Evolutionary conservation across 1,139 yeast genomes (phyloP), one percentile per base, ranked within the genome.

Genomic region (Arxiozyma bovina): DNA sequence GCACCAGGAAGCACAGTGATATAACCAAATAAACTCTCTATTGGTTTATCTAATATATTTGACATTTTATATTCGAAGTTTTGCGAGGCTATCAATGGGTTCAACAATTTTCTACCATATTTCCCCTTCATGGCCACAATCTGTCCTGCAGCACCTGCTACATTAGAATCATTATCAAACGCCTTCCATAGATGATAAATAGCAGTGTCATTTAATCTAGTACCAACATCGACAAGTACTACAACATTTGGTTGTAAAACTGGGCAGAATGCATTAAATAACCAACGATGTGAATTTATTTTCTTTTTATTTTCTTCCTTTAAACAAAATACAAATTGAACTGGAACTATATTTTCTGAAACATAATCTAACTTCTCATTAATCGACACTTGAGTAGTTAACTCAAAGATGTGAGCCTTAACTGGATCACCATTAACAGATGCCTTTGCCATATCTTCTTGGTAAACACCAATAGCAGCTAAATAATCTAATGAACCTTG

Each of bases 131-230:
- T 86, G 1, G 97, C 90, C 59, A 86, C 87, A 66, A 93, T 90
- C 70, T 93, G 97, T 58, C 99, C 99, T 20, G 97, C 96, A 0
- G 96, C 98, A 61, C 98, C 99, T 0, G 96, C 99, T 54, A 91
- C 96, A 64, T 91, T 90, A 1, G 97, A 89, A 69, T 93, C 97
- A 63, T 85, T 80, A 69, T 93, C 98, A 69, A 93, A 93, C 0
- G 96, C 96, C 71, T 93, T 93, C 99, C 99, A 93, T 58, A 93
- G 75, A 62, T 90, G 93, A 66, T 93, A 93, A 43, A 91, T 74
- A 0, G 98, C 91, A 54, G 85, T 84, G 50, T 79, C 79, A 60
- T 87, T 89, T 20, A 97, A 95, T 64, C 85, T 82, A 0, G 98
- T 91, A 59, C 98, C 98, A 20, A 91, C 97, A 74, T 91, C 98